Percentiles rank a stretch among this genome's conserved stretches.
Evolutionary conservation across 257 asterid species (phyloP).

Genomic region (Solanum commersonii): DNA sequence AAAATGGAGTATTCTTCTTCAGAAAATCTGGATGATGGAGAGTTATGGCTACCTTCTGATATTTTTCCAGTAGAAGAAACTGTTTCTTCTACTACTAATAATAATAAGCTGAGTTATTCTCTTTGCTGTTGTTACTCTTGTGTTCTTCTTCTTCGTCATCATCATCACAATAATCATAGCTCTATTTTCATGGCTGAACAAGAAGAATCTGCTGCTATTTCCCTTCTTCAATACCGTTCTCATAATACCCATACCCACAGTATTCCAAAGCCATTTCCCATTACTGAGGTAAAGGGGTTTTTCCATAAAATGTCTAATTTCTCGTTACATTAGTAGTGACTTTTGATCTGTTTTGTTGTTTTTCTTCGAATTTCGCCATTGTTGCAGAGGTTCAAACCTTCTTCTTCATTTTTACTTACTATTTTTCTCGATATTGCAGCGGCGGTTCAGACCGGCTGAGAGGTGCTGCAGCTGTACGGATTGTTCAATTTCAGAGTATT

Average conservation of each 20-base stretch:
- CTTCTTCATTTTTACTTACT: not conserved
- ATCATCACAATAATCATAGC: not conserved
- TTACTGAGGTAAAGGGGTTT: not conserved
- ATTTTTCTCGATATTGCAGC: not conserved
- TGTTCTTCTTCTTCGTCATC: not conserved
- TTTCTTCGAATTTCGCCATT: not conserved
- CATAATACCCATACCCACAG: not conserved
- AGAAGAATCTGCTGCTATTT: not conserved
- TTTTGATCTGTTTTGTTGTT: not conserved
- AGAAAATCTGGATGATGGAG: conserved; percentile 22
- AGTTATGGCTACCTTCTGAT: conserved; percentile 24
- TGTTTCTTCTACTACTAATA: not conserved
- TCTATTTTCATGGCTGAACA: not conserved
- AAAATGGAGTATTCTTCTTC: conserved; percentile 16
- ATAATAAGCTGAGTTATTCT: not conserved
- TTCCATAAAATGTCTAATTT: not conserved
- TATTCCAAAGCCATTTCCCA: not conserved
- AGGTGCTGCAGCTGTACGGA: not conserved
- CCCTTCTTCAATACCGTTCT: not conserved
- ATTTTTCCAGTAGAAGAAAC: conserved; percentile 19
- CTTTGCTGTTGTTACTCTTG: not conserved
- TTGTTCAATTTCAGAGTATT: not conserved
- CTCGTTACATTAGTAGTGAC: not conserved
- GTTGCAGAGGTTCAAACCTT: not conserved
- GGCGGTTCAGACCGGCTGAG: not conserved